Evolutionary conservation across 2,329 filamentous ascomycete species (phyloP), one percentile per base, ranked within the genome.

Genomic region (Balansia obtecta): DNA sequence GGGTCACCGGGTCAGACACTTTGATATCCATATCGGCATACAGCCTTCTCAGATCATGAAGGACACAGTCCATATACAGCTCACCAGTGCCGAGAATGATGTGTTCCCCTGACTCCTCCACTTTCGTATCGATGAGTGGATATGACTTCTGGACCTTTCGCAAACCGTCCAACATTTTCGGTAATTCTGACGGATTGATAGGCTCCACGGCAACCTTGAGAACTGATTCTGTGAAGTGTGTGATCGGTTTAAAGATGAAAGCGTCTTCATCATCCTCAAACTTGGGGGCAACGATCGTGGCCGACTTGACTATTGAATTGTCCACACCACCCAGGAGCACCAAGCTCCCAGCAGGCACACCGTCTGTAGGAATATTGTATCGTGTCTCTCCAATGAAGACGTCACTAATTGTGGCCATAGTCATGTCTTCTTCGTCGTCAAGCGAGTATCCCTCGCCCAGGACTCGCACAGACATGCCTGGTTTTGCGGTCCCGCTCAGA

Each of bases 11-110:
- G 64, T 98, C 93, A 0, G 93, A 98, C 46, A 98, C 88, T 70
- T 97, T 97, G 70, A 98, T 86, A 65, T 98, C 93, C 93, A 98
- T 98, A 61, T 97, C 91, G 13, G 93, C 90, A 63, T 96, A 98
- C n/a, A 97, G 69, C 40, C 83, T 80, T 49, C 93, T 85, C 45
- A 98, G 76, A 63, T 98, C 93, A 66, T 98, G 93, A 44, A 98
- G 76, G 3, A 98, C 91, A 61, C 93, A 98, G 66, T 98, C 93
- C 90, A 98, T 97, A 71, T 98, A 98, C n/a, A 98, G 75, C 66
- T 98, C 93, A 53, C 93, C 93, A 0, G 93, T 98, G 22, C 93
- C 93, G 4, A 98, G 79, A 45, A 98, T 77, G 56, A 98, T 85
- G 63, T 98, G 93, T 68, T 98, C 93, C 47, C 93, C 93, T 1